Evolutionary conservation across 768 basidiomycete species (phyloP), one percentile per base, ranked within the genome.

Genomic region (Tricholoma flavovirens): DNA sequence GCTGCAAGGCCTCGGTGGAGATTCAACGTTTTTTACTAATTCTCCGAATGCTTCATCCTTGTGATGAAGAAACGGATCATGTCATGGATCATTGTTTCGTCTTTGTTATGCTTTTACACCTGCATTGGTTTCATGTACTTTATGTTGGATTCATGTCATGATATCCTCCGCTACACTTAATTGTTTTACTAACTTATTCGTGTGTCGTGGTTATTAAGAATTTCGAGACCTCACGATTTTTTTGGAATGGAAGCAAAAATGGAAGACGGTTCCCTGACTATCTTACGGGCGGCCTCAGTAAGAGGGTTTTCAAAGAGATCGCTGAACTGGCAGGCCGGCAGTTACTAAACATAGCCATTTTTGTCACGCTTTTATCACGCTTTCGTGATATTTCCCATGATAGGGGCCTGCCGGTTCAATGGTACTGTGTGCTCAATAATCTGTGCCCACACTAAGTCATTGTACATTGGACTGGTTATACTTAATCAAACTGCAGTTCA

Each of bases 1-100:
- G 15, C 19, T 63, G 15, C 60, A 63, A 38, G 24, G 52, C 15
- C 55, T 61, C 51, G 60, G 60, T 5, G 57, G 59, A 8, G 60
- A 59, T 33, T n/a, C 46, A 3, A 40, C 58, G 32, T 65, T 55
- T 51, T 63, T 60, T 46, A 11, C 52, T 9, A 60, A 59, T 26
- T 33, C 56, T 8, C 56, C 60, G 3, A 60, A 62, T 53, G 57
- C 57, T 54, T 60, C 64, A 35, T 48, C 46, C 7, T 9, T 49
- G 24, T 49, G 46, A 49, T 9, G 46, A 49, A 29, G 22, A 46
- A 7, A 46, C 17, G 14, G 26, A 46, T 6, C 19, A 42, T 11
- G 17, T 36, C 19, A 19, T 42, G 19, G 40, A 42, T 42, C 19
- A n/a, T 42, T 42, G 40, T 19, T 42, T 15, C 40, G 1, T 42